Base-by-base conservation (phyloP, 345 rosid species). In the Hibiscus mutabilis region DNA sequence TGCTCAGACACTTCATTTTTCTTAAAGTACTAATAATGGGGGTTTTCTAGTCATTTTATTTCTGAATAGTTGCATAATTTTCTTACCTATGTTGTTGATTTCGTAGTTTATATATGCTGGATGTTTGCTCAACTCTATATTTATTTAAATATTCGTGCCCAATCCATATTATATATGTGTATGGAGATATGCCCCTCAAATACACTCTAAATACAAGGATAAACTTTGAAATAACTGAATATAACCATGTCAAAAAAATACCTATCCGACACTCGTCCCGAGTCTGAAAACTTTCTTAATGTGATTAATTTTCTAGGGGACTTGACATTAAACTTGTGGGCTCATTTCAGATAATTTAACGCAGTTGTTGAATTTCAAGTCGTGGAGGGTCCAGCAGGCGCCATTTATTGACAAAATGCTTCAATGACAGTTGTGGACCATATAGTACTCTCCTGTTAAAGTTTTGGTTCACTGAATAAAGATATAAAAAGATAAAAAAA, bases 241-340 rank as follows among this genome's bases (percentile, higher is more conserved):
- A 47, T 47, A 47, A 15, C 53, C n/a, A 13, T 47, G 53, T 47
- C 53, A 47, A 16, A 14, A 1, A 47, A 4, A 47, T 47, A 47
- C 53, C 53, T 8, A 53, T 53, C 12, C 24, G 58, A 53, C 24
- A 53, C 22, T 53, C 11, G 18, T n/a, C 24, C 3, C 58, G n/a
- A 47, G 58, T 53, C 24, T 31, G 42, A 12, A 24, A 58, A 56
- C 61, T 65, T 35, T 58, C 44, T 18, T 15, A 57, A 37, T 5
- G 19, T 55, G 40, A 52, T 12, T 31, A 59, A 22, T 60, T 56
- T 60, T 56, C 14, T 19, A 15, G 52, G 60, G 71, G 66, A 15
- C 29, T 68, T 62, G 25, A 70, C 44, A 62, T 62, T 68, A 65
- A 67, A 66, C 65, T 44, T 68, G 35, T 37, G 60, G 70, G 31